Conservation (phyloP, 2,329 filamentous ascomycete genomes). For the Diaporthe helianthi region DNA sequence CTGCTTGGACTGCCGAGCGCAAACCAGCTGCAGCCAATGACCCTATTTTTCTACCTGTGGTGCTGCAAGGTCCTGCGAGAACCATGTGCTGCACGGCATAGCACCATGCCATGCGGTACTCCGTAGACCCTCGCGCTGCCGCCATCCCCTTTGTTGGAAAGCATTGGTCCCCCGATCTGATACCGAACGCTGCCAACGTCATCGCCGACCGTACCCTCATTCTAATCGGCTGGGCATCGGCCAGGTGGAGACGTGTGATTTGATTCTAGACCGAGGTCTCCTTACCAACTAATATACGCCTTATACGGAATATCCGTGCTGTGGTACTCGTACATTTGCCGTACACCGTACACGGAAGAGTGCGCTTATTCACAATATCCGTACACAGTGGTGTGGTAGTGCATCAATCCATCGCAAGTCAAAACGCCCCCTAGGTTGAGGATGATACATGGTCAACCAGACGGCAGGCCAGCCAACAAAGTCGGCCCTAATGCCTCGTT, state of each 20-base stretch:
- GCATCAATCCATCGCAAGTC: not conserved
- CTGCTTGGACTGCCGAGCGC: not conserved
- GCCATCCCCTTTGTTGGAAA: not conserved
- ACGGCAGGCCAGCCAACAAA: constrained; percentile 2
- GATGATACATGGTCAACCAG: constrained; percentile 5
- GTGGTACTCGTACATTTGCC: not conserved
- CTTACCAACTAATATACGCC: not conserved
- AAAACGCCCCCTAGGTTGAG: not conserved
- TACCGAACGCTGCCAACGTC: constrained; percentile 4
- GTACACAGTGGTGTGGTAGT: too few species aligned
- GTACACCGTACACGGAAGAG: not conserved
- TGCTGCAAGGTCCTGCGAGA: not conserved
- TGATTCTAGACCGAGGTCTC: not conserved
- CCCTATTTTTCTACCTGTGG: not conserved
- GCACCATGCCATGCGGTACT: not conserved
- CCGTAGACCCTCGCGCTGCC: not conserved
- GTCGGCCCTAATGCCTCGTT: constrained; percentile 11
- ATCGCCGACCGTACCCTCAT: not conserved
- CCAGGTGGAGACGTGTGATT: not conserved
- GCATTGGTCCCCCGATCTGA: not conserved
- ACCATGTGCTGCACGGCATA: constrained; percentile 1
- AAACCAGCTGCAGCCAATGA: not conserved
- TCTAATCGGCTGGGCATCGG: not conserved
- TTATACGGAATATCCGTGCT: not conserved
- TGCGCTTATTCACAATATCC: not conserved